These are phyloP conservation scores for Picochlorum sp. DNA, from an alignment of 139 green algal genomes.

Conservation along the genomic window DNA sequence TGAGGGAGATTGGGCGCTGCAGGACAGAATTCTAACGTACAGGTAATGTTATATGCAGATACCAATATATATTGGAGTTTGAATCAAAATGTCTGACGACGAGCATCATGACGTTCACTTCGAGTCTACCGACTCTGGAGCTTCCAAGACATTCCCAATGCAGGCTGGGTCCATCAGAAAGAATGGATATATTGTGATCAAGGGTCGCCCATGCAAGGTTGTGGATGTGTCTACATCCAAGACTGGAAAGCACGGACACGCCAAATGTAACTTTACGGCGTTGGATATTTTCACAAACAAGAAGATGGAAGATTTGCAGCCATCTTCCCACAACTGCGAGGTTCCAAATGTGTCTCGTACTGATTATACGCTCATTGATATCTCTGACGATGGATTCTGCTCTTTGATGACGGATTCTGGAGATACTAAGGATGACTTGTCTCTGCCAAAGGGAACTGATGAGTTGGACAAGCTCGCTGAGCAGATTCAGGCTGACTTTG, in stretches of 20 bases:
- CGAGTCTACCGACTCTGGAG: conserved; percentile 56
- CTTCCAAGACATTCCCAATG: conserved; percentile 74
- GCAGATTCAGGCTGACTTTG: conserved; percentile 74
- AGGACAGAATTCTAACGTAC: too few species aligned
- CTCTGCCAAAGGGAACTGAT: conserved; percentile 84
- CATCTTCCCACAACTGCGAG: conserved; percentile 96
- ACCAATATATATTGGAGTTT: not conserved
- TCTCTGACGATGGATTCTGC: conserved; percentile 94
- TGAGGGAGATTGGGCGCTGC: too few species aligned
- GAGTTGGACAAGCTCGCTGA: conserved; percentile 77
- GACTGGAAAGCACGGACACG: conserved; percentile 99
- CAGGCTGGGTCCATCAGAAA: conserved; percentile 93
- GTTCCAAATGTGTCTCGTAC: conserved; percentile 64
- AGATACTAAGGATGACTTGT: conserved; percentile 91
- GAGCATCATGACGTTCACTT: conserved; percentile 58
- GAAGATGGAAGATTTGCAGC: conserved; percentile 96
- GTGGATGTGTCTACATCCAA: conserved; percentile 99
- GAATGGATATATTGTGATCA: conserved; percentile 95
- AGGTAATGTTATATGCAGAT: too few species aligned
- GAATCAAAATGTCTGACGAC: conserved; percentile 31
- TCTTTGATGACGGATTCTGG: conserved; percentile 88
- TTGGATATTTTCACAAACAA: conserved; percentile 98
- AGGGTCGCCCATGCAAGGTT: conserved; percentile 93
- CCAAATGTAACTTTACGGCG: conserved; percentile 97
- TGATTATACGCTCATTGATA: conserved; percentile 93